A percentile compares a stretch with the other conserved stretches of the same genome.
Evolutionary conservation across 495 filamentous ascomycete genomes (phyloP).

Genomic region (Aspergillus bertholletiae): DNA sequence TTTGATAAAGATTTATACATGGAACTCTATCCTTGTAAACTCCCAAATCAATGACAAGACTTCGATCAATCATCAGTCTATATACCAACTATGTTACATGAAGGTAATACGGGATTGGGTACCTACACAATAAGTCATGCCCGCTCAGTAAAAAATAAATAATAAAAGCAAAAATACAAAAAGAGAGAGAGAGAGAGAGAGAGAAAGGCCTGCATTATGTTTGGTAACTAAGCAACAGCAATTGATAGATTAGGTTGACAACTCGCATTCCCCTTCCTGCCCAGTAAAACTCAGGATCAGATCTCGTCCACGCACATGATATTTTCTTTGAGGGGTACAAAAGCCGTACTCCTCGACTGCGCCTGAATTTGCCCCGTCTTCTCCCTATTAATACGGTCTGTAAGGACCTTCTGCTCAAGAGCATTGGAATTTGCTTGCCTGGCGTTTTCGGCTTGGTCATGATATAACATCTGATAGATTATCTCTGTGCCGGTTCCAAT

Average conservation of each 20-base stretch:
- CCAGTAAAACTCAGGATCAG: not conserved
- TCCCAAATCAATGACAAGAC: too few species aligned
- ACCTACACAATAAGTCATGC: too few species aligned
- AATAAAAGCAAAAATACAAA: not conserved
- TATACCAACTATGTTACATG: too few species aligned
- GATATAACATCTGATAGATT: constrained; percentile 48
- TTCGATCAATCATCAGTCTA: too few species aligned
- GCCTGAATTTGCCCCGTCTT: constrained; percentile 30
- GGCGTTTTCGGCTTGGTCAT: constrained; percentile 34
- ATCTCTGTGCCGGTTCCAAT: constrained; percentile 46
- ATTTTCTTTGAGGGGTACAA: constrained; percentile 32
- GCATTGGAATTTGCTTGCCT: constrained; percentile 32
- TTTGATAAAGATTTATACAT: too few species aligned
- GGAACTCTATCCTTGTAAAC: too few species aligned
- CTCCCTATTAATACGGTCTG: constrained; percentile 19
- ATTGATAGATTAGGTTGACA: not conserved
- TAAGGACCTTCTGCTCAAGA: constrained; percentile 26
- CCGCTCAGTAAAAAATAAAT: not conserved
- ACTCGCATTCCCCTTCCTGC: constrained; percentile 14
- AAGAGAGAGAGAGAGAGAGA: not conserved
- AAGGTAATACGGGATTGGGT: too few species aligned
- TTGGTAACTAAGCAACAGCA: not conserved
- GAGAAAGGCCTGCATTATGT: not conserved
- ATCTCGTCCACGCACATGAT: constrained; percentile 43
- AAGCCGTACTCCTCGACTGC: constrained; percentile 27